These are phyloP conservation scores for Candida bentonensis DNA, from an alignment of 805 yeast genomes.

Conservation along the genomic window DNA sequence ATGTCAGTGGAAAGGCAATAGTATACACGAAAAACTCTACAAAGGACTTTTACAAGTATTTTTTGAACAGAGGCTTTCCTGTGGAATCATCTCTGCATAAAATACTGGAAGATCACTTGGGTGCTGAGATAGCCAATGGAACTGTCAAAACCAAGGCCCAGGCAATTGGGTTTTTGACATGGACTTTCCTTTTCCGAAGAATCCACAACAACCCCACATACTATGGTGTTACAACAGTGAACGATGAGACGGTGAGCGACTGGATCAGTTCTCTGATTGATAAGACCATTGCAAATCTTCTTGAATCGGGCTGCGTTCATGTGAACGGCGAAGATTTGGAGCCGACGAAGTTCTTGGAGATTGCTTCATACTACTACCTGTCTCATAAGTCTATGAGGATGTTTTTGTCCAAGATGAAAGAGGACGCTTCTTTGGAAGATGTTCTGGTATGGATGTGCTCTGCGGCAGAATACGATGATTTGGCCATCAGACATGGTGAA, in stretches of 20 bases:
- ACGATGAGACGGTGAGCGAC: slow-evolving; percentile 21
- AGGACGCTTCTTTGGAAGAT: slow-evolving; percentile 37
- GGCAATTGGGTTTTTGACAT: slow-evolving; percentile 60
- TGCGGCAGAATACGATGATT: slow-evolving; percentile 71
- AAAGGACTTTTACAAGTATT: slow-evolving; percentile 63
- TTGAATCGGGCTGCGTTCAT: slow-evolving; percentile 57
- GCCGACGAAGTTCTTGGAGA: slow-evolving; percentile 71
- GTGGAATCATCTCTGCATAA: slow-evolving; percentile 70
- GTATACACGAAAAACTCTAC: slow-evolving; percentile 66
- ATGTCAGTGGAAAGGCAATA: slow-evolving; percentile 63
- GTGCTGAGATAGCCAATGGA: slow-evolving; percentile 67
- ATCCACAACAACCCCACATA: slow-evolving; percentile 68
- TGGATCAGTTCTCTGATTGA: slow-evolving; percentile 43
- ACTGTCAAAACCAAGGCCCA: slow-evolving; percentile 50
- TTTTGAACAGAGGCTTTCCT: slow-evolving; percentile 66
- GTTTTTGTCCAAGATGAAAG: slow-evolving; percentile 39
- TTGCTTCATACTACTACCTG: slow-evolving; percentile 83
- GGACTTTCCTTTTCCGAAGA: slow-evolving; percentile 64
- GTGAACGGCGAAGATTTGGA: slow-evolving; percentile 16
- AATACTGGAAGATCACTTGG: slow-evolving; percentile 64
- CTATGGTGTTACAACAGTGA: slow-evolving; percentile 60
- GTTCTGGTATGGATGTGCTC: slow-evolving; percentile 48
- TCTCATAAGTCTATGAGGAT: slow-evolving; percentile 79
- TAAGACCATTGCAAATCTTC: slow-evolving; percentile 47
- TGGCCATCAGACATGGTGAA: slow-evolving; percentile 87